Percentiles rank a stretch among this genome's conserved stretches.
These are phyloP conservation scores for Brassica juncea DNA, from an alignment of 345 rosid species.

Conservation along the genomic window DNA sequence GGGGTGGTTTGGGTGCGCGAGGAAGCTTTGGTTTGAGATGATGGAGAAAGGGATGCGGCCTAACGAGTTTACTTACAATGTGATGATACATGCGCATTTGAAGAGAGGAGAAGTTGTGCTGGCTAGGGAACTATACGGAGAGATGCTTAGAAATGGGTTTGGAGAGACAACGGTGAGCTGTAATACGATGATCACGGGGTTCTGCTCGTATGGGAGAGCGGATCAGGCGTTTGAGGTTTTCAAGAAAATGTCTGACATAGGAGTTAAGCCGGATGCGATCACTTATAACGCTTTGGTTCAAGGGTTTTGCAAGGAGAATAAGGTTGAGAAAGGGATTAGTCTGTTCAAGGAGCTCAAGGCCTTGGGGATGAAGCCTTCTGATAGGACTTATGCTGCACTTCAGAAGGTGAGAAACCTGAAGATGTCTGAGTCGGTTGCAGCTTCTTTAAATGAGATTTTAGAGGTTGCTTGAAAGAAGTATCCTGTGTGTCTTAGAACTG, in stretches of 20 bases:
- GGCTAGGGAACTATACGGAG: constrained; percentile 47
- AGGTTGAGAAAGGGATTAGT: constrained; percentile 34
- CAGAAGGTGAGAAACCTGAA: constrained; percentile 15
- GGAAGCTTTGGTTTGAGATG: constrained; percentile 69
- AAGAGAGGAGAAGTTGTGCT: constrained; percentile 51
- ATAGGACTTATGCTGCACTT: constrained; percentile 30
- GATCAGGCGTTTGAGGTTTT: constrained; percentile 55
- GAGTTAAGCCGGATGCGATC: constrained; percentile 47
- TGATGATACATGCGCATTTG: constrained; percentile 61
- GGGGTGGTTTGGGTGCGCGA: constrained; percentile 54
- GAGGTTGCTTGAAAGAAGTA: constrained; percentile 16
- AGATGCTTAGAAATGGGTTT: constrained; percentile 54
- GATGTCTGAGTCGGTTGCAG: constrained; percentile 13
- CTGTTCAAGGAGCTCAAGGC: constrained; percentile 32
- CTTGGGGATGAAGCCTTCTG: constrained; percentile 30
- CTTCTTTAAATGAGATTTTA: constrained; percentile 26
- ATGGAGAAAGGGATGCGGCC: constrained; percentile 52
- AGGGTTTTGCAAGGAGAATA: constrained; percentile 54
- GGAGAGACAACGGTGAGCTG: constrained; percentile 48
- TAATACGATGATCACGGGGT: constrained; percentile 56
- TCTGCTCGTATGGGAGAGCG: constrained; percentile 43
- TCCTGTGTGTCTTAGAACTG: background rate
- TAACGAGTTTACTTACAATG: constrained; percentile 59
- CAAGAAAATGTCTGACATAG: constrained; percentile 56
- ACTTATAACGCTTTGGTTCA: constrained; percentile 53